Evolutionary conservation across 495 filamentous ascomycete species (phyloP), one percentile per base, ranked within the genome.

Genomic region (Aspergillus indologenus): DNA sequence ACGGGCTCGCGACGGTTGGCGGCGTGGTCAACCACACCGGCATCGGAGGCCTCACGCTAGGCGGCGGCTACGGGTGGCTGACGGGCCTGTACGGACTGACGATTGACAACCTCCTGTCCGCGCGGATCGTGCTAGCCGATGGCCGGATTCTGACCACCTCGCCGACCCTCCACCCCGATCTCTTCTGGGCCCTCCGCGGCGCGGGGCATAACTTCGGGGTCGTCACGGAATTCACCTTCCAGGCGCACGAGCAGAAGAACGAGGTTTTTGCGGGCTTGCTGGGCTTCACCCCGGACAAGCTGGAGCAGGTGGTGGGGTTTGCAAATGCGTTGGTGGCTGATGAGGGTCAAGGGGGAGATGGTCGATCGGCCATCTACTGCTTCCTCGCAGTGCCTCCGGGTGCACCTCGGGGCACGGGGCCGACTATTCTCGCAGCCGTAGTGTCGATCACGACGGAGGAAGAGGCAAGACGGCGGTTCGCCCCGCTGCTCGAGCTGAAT

Each of bases 1-100:
- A 76, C 59, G 74, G 74, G 5, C 70, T 85, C 4, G 82, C 80
- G 9, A 77, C 72, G 20, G 81, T 84, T n/a, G 81, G 81, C 3
- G 80, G 82, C 8, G 81, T 76, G 1, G 77, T 83, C 20, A 79
- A 81, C 58, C 71, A 81, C 54, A 81, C 76, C 15, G 81, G 83
- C 22, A 75, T 84, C 21, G 81, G 77, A 15, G 82, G 83, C 1
- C 54, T 82, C 43, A 80, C 78, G 2, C 70, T 85, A 0, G 79
- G 81, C 18, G 81, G 81, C 2, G 81, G 83, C 4, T 79, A 80
- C 57, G 81, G 81, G 12, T 76, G 68, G 57, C 68, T 84, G 6
- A 68, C 64, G 18, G 74, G 75, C 1, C 57, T 58, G 18, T 63
- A 79, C 56, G 82, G 81, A 17, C 66, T 81, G 6, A 71, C 67